phyloP scores from a whole-genome alignment of 2,329 filamentous ascomycete species.

The Exophiala alcalophila region DNA sequence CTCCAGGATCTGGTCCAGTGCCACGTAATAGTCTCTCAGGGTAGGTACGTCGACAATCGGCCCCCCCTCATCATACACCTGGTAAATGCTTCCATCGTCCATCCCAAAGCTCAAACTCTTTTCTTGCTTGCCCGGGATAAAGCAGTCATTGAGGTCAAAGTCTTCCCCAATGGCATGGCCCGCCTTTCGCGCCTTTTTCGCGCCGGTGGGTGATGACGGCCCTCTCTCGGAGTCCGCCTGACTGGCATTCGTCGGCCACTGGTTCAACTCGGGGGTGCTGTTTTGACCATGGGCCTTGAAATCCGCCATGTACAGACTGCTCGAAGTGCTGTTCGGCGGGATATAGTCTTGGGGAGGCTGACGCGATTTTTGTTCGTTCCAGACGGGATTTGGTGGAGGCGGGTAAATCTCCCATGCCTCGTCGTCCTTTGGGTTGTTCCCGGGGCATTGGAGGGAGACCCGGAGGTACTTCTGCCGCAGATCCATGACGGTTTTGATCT shows the following conservation, averaged over 20 bases:
- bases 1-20: conserved; percentile 79
- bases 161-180: conserved; percentile 90
- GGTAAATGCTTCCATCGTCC: conserved; percentile 83
- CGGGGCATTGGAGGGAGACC: conserved; percentile 74
- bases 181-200: conserved; percentile 69
- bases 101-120: conserved; percentile 73
- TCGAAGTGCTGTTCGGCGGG: conserved; percentile 32
- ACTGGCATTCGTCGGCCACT: conserved; percentile 33
- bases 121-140: conserved; percentile 68
- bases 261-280: conserved; percentile 12
- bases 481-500: conserved; percentile 86
- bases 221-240: conserved; percentile 31
- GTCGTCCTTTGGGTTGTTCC: conserved; percentile 85
- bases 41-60: conserved; percentile 84
- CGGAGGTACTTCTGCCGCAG: conserved; percentile 83
- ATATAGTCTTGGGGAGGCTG: conserved; percentile 18
- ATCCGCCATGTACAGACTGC: conserved; percentile 31
- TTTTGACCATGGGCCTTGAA: conserved; percentile 14
- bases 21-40: conserved; percentile 92
- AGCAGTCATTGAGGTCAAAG: conserved; percentile 71
- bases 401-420: conserved; percentile 86
- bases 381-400: conserved; percentile 84
- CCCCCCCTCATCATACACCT: conserved; percentile 71
- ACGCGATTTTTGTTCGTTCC: conserved; percentile 62
- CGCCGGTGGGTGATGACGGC: conserved; percentile 43